phyloP scores from a whole-genome alignment of 148 eudicot species.

The Cornus suecica region DNA sequence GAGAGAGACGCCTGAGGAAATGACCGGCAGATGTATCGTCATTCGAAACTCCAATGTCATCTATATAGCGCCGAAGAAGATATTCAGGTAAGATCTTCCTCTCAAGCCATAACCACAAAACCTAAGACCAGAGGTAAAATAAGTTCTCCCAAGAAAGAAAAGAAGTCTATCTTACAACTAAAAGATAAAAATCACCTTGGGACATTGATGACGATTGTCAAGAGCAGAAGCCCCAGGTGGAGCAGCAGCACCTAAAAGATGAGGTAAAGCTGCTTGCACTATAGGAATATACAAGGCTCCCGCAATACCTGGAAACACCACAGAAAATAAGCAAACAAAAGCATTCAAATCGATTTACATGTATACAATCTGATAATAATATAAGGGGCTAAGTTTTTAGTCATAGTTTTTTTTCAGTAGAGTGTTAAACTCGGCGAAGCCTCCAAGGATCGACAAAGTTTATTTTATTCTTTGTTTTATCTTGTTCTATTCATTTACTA shows the following conservation, averaged over 20 bases:
- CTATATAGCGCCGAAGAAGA: slow-evolving; percentile 67
- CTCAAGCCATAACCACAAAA: slow-evolving; percentile 89
- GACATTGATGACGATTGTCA: slow-evolving; percentile 92
- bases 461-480: too few relatives aligned
- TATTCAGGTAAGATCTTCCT: slow-evolving; percentile 89
- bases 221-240: slow-evolving; percentile 73
- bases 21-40: slow-evolving; percentile 49
- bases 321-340: not conserved
- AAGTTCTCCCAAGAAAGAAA: slow-evolving; percentile 3
- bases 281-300: slow-evolving; percentile 85
- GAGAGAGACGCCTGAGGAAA: slow-evolving; percentile 72
- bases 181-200: slow-evolving; percentile 50
- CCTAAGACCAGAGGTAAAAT: slow-evolving; percentile 33
- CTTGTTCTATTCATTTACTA: too few relatives aligned
- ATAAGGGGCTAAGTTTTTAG: not conserved
- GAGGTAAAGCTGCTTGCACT: slow-evolving; percentile 81
- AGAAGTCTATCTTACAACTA: slow-evolving; percentile 2
- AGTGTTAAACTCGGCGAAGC: too few relatives aligned
- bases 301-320: slow-evolving; percentile 57
- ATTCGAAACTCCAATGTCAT: slow-evolving; percentile 57
- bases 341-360: not conserved
- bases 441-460: too few relatives aligned
- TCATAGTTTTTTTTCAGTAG: too few relatives aligned
- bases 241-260: slow-evolving; percentile 87
- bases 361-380: not conserved